Evolutionary conservation across 1,139 yeast genomes (phyloP).

Genomic region (Zygotorulaspora mrakii): DNA sequence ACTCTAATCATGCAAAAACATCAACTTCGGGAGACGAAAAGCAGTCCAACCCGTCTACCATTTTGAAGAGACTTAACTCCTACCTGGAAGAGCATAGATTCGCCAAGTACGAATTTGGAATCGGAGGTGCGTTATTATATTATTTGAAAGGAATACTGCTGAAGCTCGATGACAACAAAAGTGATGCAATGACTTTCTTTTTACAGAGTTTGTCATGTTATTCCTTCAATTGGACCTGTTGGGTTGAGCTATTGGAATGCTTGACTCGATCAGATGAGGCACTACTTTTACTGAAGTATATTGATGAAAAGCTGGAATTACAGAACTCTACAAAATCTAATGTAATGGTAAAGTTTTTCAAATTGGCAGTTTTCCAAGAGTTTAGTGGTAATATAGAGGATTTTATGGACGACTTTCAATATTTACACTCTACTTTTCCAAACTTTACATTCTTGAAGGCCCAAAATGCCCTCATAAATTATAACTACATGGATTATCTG

Average conservation of each 20-base stretch:
- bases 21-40: conserved; percentile 24
- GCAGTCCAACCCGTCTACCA: conserved; percentile 24
- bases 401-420: conserved; percentile 48
- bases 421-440: conserved; percentile 56
- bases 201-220: conserved; percentile 53
- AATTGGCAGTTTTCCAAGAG: conserved; percentile 70
- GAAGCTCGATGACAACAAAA: conserved; percentile 56
- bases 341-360: conserved; percentile 66
- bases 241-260: conserved; percentile 77
- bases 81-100: conserved; percentile 33
- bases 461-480: conserved; percentile 75
- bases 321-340: conserved; percentile 20
- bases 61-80: conserved; percentile 44
- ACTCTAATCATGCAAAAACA: conserved; percentile 7
- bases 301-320: conserved; percentile 37
- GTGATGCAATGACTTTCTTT: conserved; percentile 57
- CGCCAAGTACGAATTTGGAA: conserved; percentile 33
- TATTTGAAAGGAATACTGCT: conserved; percentile 68
- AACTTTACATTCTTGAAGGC: conserved; percentile 68
- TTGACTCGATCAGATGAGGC: conserved; percentile 65
- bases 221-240: conserved; percentile 92
- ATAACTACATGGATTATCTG: conserved; percentile 74
- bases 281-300: conserved; percentile 42
- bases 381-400: conserved; percentile 64
- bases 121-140: conserved; percentile 46